Percentiles rank a stretch among this genome's conserved stretches.
Conservation (phyloP, 2,329 filamentous ascomycete species). For the Chalaropsis ovoidea region DNA sequence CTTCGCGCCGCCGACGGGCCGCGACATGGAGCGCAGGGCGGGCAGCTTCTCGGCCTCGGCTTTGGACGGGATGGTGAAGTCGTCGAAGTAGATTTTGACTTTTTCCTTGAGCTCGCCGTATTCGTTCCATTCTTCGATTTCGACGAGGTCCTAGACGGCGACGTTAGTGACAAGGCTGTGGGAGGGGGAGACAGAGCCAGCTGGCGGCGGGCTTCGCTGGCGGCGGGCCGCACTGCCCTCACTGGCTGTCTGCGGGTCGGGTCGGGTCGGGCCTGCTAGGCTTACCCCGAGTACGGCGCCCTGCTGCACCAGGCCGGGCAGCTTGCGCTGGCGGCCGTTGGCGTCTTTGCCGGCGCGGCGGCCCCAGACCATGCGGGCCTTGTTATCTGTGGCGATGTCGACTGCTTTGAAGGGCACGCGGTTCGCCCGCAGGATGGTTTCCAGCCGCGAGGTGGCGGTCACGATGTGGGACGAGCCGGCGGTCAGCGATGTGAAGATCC, state of each 20-base stretch:
- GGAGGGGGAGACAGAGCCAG: neutral
- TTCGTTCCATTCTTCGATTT: conserved; percentile 98
- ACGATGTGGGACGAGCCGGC: conserved; percentile 93
- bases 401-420: conserved; percentile 86
- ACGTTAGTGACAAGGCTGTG: neutral
- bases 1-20: conserved; percentile 32
- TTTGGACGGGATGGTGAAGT: conserved; percentile 48
- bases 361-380: conserved; percentile 80
- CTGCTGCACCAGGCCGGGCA: conserved; percentile 81
- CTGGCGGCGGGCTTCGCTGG: neutral
- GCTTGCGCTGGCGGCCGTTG: conserved; percentile 55
- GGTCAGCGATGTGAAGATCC: conserved; percentile 92
- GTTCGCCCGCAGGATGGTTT: conserved; percentile 93
- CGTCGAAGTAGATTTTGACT: conserved; percentile 58
- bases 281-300: conserved; percentile 75
- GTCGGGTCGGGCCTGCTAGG: conserved; percentile 28
- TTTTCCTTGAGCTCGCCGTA: conserved; percentile 89
- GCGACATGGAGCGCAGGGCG: conserved; percentile 23
- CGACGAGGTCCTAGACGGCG: conserved; percentile 63
- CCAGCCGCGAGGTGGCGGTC: conserved; percentile 86
- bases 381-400: conserved; percentile 82
- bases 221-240: too few species aligned
- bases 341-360: conserved; percentile 68
- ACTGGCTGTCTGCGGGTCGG: neutral
- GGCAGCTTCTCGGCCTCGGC: conserved; percentile 35